Evolutionary conservation across 352 stramenopile species (phyloP).

Genomic region (Pythium dissotocum): DNA sequence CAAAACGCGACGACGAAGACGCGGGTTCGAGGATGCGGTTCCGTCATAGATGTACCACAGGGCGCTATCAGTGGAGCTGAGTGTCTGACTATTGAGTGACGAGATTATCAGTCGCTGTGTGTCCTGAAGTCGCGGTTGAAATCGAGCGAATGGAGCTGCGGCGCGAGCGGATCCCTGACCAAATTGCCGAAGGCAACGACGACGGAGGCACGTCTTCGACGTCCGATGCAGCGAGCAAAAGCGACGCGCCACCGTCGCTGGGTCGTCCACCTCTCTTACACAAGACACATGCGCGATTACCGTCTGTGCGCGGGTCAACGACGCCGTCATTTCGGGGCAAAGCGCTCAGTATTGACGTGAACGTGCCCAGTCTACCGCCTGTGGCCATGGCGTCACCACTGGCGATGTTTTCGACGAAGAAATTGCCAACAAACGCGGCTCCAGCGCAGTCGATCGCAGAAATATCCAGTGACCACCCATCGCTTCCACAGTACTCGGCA

Average conservation of each 20-base stretch:
- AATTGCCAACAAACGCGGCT: conserved; percentile 32
- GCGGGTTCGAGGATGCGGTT: not conserved
- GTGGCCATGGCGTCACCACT: conserved; percentile 43
- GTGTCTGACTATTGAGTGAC: not conserved
- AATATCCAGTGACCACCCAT: conserved; percentile 33
- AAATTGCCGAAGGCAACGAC: not conserved
- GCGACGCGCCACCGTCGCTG: not conserved
- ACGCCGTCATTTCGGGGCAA: conserved; percentile 27
- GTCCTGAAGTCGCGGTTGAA: not conserved
- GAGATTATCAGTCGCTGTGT: not conserved
- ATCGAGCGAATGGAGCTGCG: not conserved
- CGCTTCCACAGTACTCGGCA: conserved; percentile 22
- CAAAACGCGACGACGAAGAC: conserved; percentile 1
- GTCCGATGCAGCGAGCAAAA: not conserved
- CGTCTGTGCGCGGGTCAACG: conserved; percentile 17
- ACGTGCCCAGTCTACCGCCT: conserved; percentile 21
- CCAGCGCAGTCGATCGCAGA: conserved; percentile 39
- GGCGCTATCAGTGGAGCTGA: not conserved
- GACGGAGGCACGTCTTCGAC: not conserved
- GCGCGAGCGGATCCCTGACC: not conserved
- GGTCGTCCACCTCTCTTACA: not conserved
- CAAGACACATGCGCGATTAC: conserved; percentile 8
- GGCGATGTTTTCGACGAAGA: conserved; percentile 50
- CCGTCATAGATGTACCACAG: not conserved
- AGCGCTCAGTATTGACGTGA: conserved; percentile 49